These are phyloP conservation scores for Beta lomatogona DNA, from an alignment of 179 eudicot species.

Conservation along the genomic window DNA sequence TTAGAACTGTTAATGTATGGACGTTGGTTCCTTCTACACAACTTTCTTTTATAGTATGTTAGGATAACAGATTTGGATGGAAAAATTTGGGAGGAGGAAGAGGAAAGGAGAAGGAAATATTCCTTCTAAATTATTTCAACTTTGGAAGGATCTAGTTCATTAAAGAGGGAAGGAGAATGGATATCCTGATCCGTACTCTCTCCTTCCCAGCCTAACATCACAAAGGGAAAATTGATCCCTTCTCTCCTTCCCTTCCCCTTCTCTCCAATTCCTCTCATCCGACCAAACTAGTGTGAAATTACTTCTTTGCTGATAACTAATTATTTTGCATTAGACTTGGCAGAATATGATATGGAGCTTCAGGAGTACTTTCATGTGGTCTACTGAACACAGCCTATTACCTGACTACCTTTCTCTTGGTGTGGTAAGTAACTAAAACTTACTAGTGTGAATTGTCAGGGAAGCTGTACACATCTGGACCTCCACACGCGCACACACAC, in stretches of 20 bases:
- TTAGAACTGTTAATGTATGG: background rate
- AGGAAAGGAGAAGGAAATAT: background rate
- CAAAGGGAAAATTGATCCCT: background rate
- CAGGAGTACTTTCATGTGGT: slow-evolving; percentile 88
- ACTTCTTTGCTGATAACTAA: slow-evolving; percentile 6
- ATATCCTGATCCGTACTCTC: background rate
- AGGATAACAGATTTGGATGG: background rate
- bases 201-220: background rate
- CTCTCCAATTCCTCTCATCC: background rate
- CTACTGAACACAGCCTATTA: slow-evolving; percentile 82
- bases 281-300: background rate
- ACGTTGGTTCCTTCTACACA: background rate
- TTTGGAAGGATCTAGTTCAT: background rate
- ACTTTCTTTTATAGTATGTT: background rate
- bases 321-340: slow-evolving; percentile 17
- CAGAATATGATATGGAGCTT: slow-evolving; percentile 71
- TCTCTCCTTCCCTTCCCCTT: background rate
- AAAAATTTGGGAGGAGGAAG: background rate
- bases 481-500: background rate
- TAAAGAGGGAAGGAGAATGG: background rate
- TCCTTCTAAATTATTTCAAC: background rate
- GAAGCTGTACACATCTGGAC: background rate
- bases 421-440: slow-evolving; percentile 57
- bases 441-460: background rate
- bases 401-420: slow-evolving; percentile 70